Evolutionary conservation across 108 stramenopile species (phyloP).

Genomic region (Conticribra weissflogii): DNA sequence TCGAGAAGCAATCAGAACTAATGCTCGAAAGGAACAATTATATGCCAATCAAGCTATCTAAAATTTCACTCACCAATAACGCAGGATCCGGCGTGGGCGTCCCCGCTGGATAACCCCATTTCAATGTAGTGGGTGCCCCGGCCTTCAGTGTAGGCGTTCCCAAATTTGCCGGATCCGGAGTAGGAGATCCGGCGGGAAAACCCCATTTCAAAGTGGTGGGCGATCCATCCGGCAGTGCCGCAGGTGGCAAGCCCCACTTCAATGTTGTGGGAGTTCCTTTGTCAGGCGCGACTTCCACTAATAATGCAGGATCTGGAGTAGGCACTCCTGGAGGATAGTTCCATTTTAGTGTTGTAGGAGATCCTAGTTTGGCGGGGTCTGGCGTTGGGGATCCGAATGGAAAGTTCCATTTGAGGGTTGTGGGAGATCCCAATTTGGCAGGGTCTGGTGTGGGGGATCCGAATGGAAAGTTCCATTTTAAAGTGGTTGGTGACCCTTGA

Average conservation of each 20-base stretch:
- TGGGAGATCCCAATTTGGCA: conserved; percentile 3
- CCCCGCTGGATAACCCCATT: conserved; percentile 44
- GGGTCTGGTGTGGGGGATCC: conserved; percentile 31
- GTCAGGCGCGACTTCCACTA: conserved; percentile 14
- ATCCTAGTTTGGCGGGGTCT: conserved; percentile 17
- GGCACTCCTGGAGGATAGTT: conserved; percentile 10
- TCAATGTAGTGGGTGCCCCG: conserved; percentile 10
- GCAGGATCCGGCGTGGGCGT: conserved; percentile 48
- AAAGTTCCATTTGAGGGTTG: conserved; percentile 9
- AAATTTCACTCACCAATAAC: conserved; percentile 13
- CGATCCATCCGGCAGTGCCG: not conserved
- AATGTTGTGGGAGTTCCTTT: conserved; percentile 13
- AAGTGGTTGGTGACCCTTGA: not conserved
- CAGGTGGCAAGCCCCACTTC: no score
- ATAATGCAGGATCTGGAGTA: conserved; percentile 35
- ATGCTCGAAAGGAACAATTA: not conserved
- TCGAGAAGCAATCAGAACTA: no score
- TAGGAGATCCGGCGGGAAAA: conserved; percentile 10
- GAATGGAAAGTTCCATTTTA: conserved; percentile 9
- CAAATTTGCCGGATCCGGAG: conserved; percentile 31
- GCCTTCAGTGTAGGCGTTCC: not conserved
- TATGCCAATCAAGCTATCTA: not conserved
- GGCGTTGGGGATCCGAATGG: conserved; percentile 21
- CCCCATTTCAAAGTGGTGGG: conserved; percentile 9
- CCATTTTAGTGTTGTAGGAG: conserved; percentile 5